phyloP scores from a whole-genome alignment of 768 basidiomycete species.

The Leccinum boreale region DNA sequence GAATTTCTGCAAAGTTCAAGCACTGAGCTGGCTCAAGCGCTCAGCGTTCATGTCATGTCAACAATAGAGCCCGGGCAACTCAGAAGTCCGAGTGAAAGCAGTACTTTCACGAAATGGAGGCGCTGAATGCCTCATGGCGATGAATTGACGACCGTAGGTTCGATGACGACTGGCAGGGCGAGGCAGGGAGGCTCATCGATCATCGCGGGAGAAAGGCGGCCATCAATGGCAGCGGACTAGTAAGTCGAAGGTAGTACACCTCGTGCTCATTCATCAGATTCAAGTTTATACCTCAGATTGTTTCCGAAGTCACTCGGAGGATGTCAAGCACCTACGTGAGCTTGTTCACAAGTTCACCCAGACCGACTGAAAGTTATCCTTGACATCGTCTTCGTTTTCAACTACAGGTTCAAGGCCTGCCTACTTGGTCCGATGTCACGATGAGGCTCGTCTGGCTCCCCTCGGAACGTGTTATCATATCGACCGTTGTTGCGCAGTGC shows the following conservation, averaged over 20 bases:
- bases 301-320: background rate
- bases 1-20: background rate
- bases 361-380: background rate
- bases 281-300: background rate
- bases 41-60: too few relatives aligned
- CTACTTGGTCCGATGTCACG: background rate
- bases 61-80: background rate
- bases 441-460: conserved; percentile 2
- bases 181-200: background rate
- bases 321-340: background rate
- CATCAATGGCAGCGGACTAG: background rate
- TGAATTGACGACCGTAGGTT: background rate
- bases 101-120: background rate
- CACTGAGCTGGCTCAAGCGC: too few relatives aligned
- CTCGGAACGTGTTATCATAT: background rate
- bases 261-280: background rate
- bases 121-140: background rate
- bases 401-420: background rate
- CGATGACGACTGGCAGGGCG: background rate
- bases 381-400: background rate
- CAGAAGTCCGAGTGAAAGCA: background rate
- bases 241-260: background rate
- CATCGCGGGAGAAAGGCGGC: background rate
- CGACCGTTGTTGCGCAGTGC: conserved; percentile 1
- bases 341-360: background rate